Evolutionary conservation across 1,139 yeast species (phyloP).

Genomic region (Zhuliangozyma blackwelliae): DNA sequence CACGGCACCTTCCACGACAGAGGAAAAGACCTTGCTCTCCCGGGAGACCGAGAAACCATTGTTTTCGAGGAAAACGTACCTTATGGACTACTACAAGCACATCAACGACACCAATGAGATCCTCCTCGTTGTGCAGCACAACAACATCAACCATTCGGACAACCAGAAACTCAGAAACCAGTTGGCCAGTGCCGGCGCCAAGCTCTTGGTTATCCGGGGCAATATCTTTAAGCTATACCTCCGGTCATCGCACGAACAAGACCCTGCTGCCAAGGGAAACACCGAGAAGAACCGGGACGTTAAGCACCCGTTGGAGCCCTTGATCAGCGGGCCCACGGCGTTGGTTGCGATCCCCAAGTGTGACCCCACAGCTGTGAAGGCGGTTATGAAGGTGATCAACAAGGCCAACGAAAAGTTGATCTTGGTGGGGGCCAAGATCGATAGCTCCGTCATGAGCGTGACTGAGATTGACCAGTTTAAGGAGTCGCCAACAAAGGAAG

Average conservation of each 20-base stretch:
- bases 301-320: constrained; percentile 62
- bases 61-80: constrained; percentile 73
- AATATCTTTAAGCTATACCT: constrained; percentile 71
- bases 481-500: constrained; percentile 65
- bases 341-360: constrained; percentile 64
- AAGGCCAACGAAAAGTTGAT: constrained; percentile 68
- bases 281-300: constrained; percentile 37
- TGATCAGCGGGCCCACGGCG: constrained; percentile 83
- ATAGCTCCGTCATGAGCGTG: constrained; percentile 47
- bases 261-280: constrained; percentile 70
- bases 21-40: constrained; percentile 6
- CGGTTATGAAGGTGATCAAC: constrained; percentile 58
- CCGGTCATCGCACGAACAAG: constrained; percentile 60
- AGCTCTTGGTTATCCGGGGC: constrained; percentile 62
- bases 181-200: constrained; percentile 60
- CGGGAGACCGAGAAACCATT: constrained; percentile 50
- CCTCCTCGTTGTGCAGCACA: constrained; percentile 76
- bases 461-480: constrained; percentile 60
- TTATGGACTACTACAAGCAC: constrained; percentile 73
- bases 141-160: constrained; percentile 69
- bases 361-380: constrained; percentile 65
- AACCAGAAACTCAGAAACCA: constrained; percentile 59
- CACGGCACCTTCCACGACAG: constrained; percentile 1
- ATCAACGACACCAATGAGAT: constrained; percentile 66
- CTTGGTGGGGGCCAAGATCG: constrained; percentile 81